Evolutionary conservation across 2,329 filamentous ascomycete genomes (phyloP).

Genomic region (Neoscytalidium dimidiatum): DNA sequence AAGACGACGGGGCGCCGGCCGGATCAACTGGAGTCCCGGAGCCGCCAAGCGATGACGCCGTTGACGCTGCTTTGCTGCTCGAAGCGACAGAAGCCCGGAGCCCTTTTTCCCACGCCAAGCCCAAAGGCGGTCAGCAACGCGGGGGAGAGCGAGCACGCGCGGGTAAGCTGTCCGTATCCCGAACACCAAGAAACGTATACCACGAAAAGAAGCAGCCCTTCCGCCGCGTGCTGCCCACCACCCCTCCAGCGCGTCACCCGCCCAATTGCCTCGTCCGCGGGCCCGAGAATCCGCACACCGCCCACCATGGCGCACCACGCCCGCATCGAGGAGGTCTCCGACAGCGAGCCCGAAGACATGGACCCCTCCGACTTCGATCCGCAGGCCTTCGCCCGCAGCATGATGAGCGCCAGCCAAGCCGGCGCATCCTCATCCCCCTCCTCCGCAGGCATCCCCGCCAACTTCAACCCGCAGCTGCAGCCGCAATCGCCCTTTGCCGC

Average conservation of each 20-base stretch:
- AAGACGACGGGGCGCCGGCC: too few relatives aligned
- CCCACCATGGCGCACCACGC: constrained; percentile 73
- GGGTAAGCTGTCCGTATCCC: too few relatives aligned
- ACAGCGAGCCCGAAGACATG: constrained; percentile 66
- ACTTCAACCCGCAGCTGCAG: constrained; percentile 29
- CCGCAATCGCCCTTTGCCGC: constrained; percentile 31
- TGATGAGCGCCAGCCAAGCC: constrained; percentile 26
- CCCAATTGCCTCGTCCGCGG: not conserved
- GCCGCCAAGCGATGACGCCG: not conserved
- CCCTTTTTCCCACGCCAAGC: not conserved
- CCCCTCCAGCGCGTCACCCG: not conserved
- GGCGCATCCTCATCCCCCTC: not conserved
- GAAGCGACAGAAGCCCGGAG: not conserved
- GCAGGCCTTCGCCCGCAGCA: constrained; percentile 60
- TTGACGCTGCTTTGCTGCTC: not conserved
- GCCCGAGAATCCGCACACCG: not conserved
- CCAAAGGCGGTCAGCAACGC: constrained; percentile 7
- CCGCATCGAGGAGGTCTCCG: constrained; percentile 88
- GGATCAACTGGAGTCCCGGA: not conserved
- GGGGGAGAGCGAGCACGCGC: not conserved
- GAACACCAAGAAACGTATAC: not conserved
- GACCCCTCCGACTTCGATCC: constrained; percentile 90
- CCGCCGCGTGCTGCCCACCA: not conserved
- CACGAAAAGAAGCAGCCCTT: not conserved
- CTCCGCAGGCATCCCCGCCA: not conserved